Conservation (phyloP, 1,284 basidiomycete species). For the Neotropicomus parvogracilis region DNA sequence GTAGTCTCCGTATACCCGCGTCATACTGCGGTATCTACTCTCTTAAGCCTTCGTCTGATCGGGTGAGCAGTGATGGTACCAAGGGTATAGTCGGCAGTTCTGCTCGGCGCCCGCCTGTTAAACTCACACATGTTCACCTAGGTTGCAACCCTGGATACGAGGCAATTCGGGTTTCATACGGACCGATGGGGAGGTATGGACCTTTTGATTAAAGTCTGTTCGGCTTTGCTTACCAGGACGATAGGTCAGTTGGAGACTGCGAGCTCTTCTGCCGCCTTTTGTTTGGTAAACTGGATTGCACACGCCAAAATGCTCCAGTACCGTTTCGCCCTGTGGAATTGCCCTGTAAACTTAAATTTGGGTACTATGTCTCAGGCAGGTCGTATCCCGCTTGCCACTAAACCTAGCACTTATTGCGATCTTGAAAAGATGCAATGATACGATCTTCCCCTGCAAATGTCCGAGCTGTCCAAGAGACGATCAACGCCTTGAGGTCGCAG, state of each 20-base stretch:
- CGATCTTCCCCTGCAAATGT: slow-evolving; percentile 77
- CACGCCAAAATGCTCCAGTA: slow-evolving; percentile 48
- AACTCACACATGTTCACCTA: slow-evolving; percentile 23
- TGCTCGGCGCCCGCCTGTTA: neutral
- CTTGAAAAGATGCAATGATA: slow-evolving; percentile 52
- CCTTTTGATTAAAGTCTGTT: neutral
- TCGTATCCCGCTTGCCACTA: slow-evolving; percentile 2
- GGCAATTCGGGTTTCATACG: slow-evolving; percentile 55
- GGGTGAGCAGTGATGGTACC: slow-evolving; percentile 51
- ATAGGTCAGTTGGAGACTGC: slow-evolving; percentile 64
- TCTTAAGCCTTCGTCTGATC: slow-evolving; percentile 64
- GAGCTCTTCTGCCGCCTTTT: slow-evolving; percentile 53
- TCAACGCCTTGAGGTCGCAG: slow-evolving; percentile 59
- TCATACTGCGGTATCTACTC: slow-evolving; percentile 79
- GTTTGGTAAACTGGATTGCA: slow-evolving; percentile 49
- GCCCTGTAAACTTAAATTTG: slow-evolving; percentile 61
- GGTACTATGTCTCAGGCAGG: slow-evolving; percentile 65
- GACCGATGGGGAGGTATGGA: slow-evolving; percentile 71
- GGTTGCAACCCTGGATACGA: slow-evolving; percentile 63
- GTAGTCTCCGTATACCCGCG: slow-evolving; percentile 76
- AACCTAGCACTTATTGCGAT: neutral
- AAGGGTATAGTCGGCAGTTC: slow-evolving; percentile 36
- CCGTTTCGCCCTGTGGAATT: slow-evolving; percentile 57
- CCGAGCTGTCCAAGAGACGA: slow-evolving; percentile 76
- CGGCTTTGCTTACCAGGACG: slow-evolving; percentile 8